phyloP scores from a whole-genome alignment of 257 asterid species.

The Nicotiana otophora region DNA sequence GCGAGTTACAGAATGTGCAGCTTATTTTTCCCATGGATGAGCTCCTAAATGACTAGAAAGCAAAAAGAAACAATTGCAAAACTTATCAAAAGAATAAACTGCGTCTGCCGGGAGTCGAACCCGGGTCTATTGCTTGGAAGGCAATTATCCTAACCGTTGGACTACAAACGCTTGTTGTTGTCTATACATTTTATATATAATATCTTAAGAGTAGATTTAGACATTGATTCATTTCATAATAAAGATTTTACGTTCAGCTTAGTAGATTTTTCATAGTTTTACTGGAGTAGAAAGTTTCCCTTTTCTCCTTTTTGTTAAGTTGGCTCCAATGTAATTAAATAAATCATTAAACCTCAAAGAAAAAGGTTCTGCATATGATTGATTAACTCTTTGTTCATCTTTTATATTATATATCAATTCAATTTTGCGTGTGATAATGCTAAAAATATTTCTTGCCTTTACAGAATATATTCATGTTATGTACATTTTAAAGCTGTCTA shows the following conservation, averaged over 20 bases:
- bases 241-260: neutral
- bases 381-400: neutral
- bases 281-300: neutral
- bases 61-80: too few species aligned
- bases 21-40: too few species aligned
- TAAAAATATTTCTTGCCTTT: neutral
- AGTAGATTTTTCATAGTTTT: neutral
- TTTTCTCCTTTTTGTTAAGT: neutral
- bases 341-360: neutral
- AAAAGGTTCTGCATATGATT: neutral
- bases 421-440: neutral
- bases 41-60: neutral
- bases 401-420: neutral
- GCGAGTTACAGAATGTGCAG: too few species aligned
- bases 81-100: too few species aligned
- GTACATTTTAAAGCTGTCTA: conserved; percentile 34
- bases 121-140: conserved; percentile 99
- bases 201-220: neutral
- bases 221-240: neutral
- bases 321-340: neutral
- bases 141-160: conserved; percentile 99
- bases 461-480: conserved; percentile 22
- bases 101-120: conserved; percentile 97
- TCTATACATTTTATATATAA: neutral
- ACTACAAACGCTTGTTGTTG: conserved; percentile 19